Base-by-base conservation (phyloP, 2,329 filamentous ascomycete species). In the Botryotinia convoluta region DNA sequence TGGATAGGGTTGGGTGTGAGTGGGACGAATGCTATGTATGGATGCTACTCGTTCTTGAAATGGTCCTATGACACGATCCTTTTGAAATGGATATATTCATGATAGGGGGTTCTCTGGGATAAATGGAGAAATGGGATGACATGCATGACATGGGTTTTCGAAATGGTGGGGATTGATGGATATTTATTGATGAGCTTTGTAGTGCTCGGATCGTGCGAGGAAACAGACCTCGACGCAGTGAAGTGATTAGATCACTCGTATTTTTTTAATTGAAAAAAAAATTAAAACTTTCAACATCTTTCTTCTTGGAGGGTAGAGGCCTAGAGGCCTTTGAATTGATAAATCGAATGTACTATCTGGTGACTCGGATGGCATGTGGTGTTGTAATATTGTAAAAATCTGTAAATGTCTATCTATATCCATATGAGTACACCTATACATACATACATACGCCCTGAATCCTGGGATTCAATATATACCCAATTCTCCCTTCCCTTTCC, bases 241-340 rank as follows among this genome's bases (percentile, higher is more conserved):
- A 57, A 29, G 51, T 57, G 51, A 57, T 57, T 29, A 57, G n/a
- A 29, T 57, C 51, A 18, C 51, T 57, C n/a, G 48, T 51, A 54
- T 54, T 51, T 42, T 42, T 45, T 70, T 39, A 70, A 70, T 70
- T 45, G 39, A 37, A 42, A 42, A 57, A 35, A n/a, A 57, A 54
- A 69, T 42, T 32, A 69, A 57, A 57, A 57, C 65, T 69, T 69
- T 51, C 48, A 69, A 57, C n/a, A 29, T 69, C 14, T 57, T 29
- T 9, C n/a, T 57, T 57, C n/a, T 57, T 29, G n/a, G 51, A 18
- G n/a, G 12, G 6, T 54, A 3, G 51, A 57, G 16, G n/a, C n/a
- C n/a, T n/a, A 39, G 37, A 39, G 37, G 51, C 51, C 18, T 29
- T 57, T 57, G 51, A 57, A 9, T 12, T 32, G n/a, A 18, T 29